A percentile compares a stretch with the other conserved stretches of the same genome.
These are phyloP conservation scores for Nannizzia gypsea DNA, from an alignment of 2,329 filamentous ascomycete genomes.

Conservation along the genomic window DNA sequence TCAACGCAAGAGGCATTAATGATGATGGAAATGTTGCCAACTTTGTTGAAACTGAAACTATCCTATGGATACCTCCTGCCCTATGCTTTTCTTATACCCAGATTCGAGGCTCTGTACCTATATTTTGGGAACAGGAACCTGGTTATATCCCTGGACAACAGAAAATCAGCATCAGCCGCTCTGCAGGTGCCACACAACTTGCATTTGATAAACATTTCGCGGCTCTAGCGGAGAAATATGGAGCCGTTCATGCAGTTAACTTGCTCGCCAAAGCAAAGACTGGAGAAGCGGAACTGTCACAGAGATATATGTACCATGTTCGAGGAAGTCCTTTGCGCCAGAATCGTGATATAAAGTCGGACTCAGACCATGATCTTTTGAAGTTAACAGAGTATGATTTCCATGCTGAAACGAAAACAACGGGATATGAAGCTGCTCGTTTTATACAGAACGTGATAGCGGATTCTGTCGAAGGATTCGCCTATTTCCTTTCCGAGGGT, in stretches of 20 bases:
- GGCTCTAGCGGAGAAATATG: slow-evolving; percentile 72
- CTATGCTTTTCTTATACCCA: slow-evolving; percentile 90
- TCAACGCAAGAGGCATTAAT: slow-evolving; percentile 94
- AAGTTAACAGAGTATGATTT: slow-evolving; percentile 88
- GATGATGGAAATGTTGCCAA: slow-evolving; percentile 97
- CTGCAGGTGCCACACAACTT: slow-evolving; percentile 78
- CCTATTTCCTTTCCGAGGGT: slow-evolving; percentile 79
- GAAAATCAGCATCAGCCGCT: slow-evolving; percentile 84
- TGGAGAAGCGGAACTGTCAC: slow-evolving; percentile 72
- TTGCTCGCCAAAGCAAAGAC: slow-evolving; percentile 82
- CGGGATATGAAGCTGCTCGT: slow-evolving; percentile 81
- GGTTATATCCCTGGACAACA: slow-evolving; percentile 84
- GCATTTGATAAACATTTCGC: slow-evolving; percentile 94
- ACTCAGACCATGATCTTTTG: slow-evolving; percentile 60
- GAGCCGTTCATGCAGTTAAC: slow-evolving; percentile 85
- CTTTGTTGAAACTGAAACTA: slow-evolving; percentile 95
- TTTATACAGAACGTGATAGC: slow-evolving; percentile 70
- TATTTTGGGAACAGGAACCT: slow-evolving; percentile 93
- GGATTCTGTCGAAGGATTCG: slow-evolving; percentile 71
- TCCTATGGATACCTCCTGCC: slow-evolving; percentile 68
- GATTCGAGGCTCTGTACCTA: slow-evolving; percentile 78
- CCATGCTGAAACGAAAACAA: slow-evolving; percentile 80
- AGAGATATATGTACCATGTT: slow-evolving; percentile 68
- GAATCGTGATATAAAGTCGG: slow-evolving; percentile 38
- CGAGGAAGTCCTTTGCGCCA: slow-evolving; percentile 59